Evolutionary conservation across 495 filamentous ascomycete genomes (phyloP).

Genomic region (Stereocaulon alpinum): DNA sequence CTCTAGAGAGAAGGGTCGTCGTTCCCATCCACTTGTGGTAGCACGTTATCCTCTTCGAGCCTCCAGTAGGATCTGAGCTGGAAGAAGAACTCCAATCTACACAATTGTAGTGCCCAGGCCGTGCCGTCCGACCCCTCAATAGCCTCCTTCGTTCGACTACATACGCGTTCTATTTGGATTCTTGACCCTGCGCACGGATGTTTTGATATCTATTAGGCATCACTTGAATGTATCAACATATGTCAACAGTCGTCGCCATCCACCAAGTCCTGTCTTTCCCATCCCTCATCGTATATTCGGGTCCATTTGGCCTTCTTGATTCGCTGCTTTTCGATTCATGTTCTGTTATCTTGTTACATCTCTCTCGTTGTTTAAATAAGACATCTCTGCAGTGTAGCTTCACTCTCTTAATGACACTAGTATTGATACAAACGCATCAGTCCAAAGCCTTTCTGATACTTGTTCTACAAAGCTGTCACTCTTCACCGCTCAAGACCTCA

Average conservation of each 20-base stretch:
- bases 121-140: neutral
- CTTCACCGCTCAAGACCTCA: too few species aligned
- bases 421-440: neutral
- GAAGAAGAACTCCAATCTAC: neutral
- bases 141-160: neutral
- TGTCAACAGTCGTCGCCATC: neutral
- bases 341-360: neutral
- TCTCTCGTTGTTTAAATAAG: neutral
- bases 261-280: neutral
- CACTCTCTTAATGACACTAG: neutral
- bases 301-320: neutral
- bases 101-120: neutral
- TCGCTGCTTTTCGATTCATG: neutral
- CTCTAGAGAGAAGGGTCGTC: neutral
- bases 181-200: constrained; percentile 1
- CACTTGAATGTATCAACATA: neutral
- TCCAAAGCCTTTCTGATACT: neutral
- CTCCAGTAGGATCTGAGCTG: neutral
- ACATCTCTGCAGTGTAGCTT: neutral
- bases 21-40: neutral
- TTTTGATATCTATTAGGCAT: neutral
- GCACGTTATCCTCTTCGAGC: neutral
- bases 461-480: too few species aligned
- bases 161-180: neutral
- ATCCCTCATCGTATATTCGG: neutral